Percentiles rank a stretch among this genome's conserved stretches.
Conservation (phyloP, 139 green algal genomes). For the Auxenochlorella pyrenoidosa region DNA sequence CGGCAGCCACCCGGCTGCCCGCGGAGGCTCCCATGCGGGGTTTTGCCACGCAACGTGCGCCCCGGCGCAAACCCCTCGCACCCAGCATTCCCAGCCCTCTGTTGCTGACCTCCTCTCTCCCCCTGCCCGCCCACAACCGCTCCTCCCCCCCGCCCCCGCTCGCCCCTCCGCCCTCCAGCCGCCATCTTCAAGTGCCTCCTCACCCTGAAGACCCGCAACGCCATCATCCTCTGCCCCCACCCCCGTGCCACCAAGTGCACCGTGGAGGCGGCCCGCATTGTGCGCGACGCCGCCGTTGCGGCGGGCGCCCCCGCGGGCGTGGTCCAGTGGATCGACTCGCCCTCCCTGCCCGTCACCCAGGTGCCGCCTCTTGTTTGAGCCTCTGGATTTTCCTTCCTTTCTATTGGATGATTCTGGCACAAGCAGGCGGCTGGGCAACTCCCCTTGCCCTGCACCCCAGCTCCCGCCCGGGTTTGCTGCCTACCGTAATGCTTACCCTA, state of each 20-base stretch:
- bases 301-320: conserved; percentile 64
- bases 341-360: conserved; percentile 60
- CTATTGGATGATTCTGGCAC: too few relatives aligned
- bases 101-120: too few relatives aligned
- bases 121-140: not conserved
- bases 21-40: too few relatives aligned
- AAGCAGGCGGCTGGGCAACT: too few relatives aligned
- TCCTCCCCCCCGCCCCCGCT: not conserved
- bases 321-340: conserved; percentile 71
- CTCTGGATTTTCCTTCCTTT: too few relatives aligned
- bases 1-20: too few relatives aligned
- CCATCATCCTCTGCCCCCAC: conserved; percentile 72
- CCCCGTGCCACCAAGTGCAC: conserved; percentile 64
- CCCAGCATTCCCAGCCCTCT: too few relatives aligned
- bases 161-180: not conserved
- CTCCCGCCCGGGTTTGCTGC: too few relatives aligned
- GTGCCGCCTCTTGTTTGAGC: not conserved
- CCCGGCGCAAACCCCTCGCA: too few relatives aligned
- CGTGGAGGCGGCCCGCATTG: conserved; percentile 69
- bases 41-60: too few relatives aligned
- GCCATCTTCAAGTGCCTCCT: conserved; percentile 79
- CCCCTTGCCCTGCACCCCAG: too few relatives aligned
- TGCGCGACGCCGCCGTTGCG: conserved; percentile 68
- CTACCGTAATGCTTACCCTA: too few relatives aligned
- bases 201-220: conserved; percentile 77